Percentiles rank a stretch among this genome's conserved stretches.
These are phyloP conservation scores for Neonectria punicea DNA, from an alignment of 2,329 filamentous ascomycete species.

Conservation along the genomic window DNA sequence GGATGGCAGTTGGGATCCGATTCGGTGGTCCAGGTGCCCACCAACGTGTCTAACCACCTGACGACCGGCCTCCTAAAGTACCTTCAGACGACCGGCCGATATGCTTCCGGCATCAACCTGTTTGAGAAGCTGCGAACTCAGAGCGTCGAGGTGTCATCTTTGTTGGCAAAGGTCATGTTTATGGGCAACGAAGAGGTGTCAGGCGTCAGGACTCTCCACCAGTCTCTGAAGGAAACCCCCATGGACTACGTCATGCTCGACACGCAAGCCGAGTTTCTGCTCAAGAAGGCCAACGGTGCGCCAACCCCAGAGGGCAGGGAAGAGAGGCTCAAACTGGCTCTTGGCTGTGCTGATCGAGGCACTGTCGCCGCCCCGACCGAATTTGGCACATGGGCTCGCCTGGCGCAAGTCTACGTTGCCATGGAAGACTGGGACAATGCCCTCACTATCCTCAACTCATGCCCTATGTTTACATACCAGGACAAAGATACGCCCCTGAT, in stretches of 20 bases:
- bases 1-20: conserved; percentile 97
- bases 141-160: conserved; percentile 92
- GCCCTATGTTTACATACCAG: conserved; percentile 99
- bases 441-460: conserved; percentile 94
- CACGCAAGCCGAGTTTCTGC: conserved; percentile 90
- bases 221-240: conserved; percentile 87
- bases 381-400: conserved; percentile 94
- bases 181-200: conserved; percentile 98
- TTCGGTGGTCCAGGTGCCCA: conserved; percentile 96
- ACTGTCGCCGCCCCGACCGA: conserved; percentile 96
- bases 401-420: conserved; percentile 93
- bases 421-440: conserved; percentile 98
- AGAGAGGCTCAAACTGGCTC: conserved; percentile 82
- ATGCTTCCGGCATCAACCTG: conserved; percentile 94
- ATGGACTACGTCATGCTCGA: conserved; percentile 99
- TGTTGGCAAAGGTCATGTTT: conserved; percentile 90
- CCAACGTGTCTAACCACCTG: conserved; percentile 94
- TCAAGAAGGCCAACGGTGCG: conserved; percentile 78
- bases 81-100: conserved; percentile 93
- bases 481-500: conserved; percentile 96
- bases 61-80: conserved; percentile 94
- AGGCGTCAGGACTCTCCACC: conserved; percentile 86
- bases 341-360: conserved; percentile 92
- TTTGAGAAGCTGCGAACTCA: conserved; percentile 94
- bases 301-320: conserved; percentile 65